Evolutionary conservation across 805 yeast genomes (phyloP).

Genomic region (Isabelozyma pseudorhagii): DNA sequence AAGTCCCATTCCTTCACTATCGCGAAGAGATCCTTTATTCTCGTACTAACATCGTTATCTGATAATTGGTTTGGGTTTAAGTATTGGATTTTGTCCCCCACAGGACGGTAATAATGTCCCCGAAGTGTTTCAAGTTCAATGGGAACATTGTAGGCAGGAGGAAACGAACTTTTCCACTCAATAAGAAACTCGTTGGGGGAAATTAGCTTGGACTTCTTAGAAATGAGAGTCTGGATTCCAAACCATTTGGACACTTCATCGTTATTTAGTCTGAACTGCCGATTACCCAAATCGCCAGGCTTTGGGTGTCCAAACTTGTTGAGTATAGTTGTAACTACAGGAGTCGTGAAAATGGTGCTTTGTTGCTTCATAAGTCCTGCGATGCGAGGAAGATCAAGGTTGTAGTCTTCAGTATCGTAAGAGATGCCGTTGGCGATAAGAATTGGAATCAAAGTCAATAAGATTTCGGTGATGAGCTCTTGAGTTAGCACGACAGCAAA

Average conservation of each 20-base stretch:
- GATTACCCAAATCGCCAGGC: constrained; percentile 2
- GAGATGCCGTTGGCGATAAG: constrained; percentile 22
- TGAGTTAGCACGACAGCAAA: constrained; percentile 29
- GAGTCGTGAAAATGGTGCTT: constrained; percentile 25
- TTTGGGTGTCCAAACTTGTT: constrained; percentile 38
- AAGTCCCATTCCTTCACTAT: constrained; percentile 33
- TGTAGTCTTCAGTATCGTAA: constrained; percentile 8
- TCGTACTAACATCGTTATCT: constrained; percentile 27
- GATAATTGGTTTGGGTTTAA: constrained; percentile 51
- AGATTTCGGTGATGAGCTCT: constrained; percentile 20
- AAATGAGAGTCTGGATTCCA: constrained; percentile 51
- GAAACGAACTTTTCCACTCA: constrained; percentile 61
- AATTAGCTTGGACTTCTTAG: constrained; percentile 14
- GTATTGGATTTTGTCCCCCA: constrained; percentile 45
- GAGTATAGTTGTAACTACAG: constrained; percentile 49
- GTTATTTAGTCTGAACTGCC: constrained; percentile 38
- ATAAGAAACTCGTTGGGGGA: constrained; percentile 55
- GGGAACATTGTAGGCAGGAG: constrained; percentile 59
- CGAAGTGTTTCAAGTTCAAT: constrained; percentile 51
- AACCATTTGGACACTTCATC: constrained; percentile 54
- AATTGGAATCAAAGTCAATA: constrained; percentile 23
- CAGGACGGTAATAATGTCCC: constrained; percentile 55
- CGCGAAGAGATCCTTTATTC: constrained; percentile 31
- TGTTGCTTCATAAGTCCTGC: constrained; percentile 18
- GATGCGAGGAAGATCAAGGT: constrained; percentile 13